Evolutionary conservation across 1,139 yeast genomes (phyloP).

Genomic region (Debaryomycetaceae sp.): DNA sequence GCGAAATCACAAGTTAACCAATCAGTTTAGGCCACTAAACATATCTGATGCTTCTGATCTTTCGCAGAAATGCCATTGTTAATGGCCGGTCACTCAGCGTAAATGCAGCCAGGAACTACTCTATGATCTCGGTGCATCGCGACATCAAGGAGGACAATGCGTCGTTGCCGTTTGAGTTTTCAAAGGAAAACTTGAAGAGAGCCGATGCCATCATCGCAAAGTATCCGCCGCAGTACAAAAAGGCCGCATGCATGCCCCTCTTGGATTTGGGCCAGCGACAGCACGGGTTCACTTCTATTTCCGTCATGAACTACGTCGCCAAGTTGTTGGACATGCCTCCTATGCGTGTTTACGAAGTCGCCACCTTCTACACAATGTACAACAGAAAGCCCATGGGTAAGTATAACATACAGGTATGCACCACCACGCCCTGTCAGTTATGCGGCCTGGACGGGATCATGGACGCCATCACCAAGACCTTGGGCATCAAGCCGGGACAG

Average conservation of each 20-base stretch:
- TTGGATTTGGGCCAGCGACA: conserved; percentile 86
- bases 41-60: conserved; percentile 7
- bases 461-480: conserved; percentile 53
- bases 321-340: conserved; percentile 83
- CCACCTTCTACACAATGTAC: conserved; percentile 89
- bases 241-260: conserved; percentile 83
- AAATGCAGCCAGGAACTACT: conserved; percentile 17
- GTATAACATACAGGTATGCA: conserved; percentile 75
- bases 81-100: conserved; percentile 7
- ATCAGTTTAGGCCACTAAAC: too few species aligned
- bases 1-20: too few species aligned
- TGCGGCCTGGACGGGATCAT: conserved; percentile 75
- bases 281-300: conserved; percentile 74
- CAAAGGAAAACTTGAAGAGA: conserved; percentile 53
- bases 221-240: conserved; percentile 80
- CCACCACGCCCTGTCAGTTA: conserved; percentile 85
- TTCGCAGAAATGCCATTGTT: conserved; percentile 5
- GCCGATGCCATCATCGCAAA: conserved; percentile 68
- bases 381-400: conserved; percentile 84
- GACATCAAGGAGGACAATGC: conserved; percentile 61
- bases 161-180: conserved; percentile 62
- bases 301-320: conserved; percentile 91
- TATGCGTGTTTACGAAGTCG: conserved; percentile 91
- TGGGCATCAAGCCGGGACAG: conserved; percentile 66
- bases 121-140: conserved; percentile 61